Conservation (phyloP, 345 rosid genomes). For the Hirschfeldia incana region DNA sequence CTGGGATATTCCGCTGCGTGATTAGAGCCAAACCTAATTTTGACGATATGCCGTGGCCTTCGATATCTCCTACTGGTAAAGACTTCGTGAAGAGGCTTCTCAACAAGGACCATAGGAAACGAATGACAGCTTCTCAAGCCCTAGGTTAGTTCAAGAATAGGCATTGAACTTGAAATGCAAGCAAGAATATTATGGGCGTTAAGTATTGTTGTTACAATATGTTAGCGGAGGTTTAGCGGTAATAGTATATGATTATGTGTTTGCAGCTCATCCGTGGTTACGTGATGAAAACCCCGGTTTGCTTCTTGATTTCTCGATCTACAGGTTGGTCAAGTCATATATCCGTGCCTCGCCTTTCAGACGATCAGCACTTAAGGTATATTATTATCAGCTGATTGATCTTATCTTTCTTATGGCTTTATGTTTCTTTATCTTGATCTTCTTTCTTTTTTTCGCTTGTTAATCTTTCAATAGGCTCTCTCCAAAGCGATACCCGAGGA, state of each 20-base stretch:
- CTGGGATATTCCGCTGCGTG: slow-evolving; percentile 93
- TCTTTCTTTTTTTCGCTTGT: neutral
- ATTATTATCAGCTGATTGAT: slow-evolving; percentile 5
- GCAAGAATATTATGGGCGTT: slow-evolving; percentile 15
- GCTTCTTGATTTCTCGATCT: slow-evolving; percentile 78
- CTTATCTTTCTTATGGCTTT: slow-evolving; percentile 4
- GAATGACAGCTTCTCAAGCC: slow-evolving; percentile 98
- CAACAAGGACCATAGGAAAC: slow-evolving; percentile 92
- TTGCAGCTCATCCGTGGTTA: slow-evolving; percentile 93
- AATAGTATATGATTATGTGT: slow-evolving; percentile 8
- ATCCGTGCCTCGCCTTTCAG: slow-evolving; percentile 73
- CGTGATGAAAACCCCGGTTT: slow-evolving; percentile 54
- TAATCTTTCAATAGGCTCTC: slow-evolving; percentile 64
- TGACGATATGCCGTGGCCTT: slow-evolving; percentile 93
- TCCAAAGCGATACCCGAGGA: slow-evolving; percentile 89
- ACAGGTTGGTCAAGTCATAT: slow-evolving; percentile 75
- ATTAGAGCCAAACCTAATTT: slow-evolving; percentile 88
- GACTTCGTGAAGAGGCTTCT: slow-evolving; percentile 92
- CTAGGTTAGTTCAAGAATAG: slow-evolving; percentile 51
- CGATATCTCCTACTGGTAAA: slow-evolving; percentile 75
- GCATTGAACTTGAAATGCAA: slow-evolving; percentile 11
- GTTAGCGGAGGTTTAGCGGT: neutral
- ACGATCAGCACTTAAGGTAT: slow-evolving; percentile 85
- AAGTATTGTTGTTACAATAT: neutral
- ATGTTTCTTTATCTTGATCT: slow-evolving; percentile 10